A percentile compares a stretch with the other conserved stretches of the same genome.
Evolutionary conservation across 2,329 filamentous ascomycete species (phyloP).

Genomic region (Ophiostoma quercus): DNA sequence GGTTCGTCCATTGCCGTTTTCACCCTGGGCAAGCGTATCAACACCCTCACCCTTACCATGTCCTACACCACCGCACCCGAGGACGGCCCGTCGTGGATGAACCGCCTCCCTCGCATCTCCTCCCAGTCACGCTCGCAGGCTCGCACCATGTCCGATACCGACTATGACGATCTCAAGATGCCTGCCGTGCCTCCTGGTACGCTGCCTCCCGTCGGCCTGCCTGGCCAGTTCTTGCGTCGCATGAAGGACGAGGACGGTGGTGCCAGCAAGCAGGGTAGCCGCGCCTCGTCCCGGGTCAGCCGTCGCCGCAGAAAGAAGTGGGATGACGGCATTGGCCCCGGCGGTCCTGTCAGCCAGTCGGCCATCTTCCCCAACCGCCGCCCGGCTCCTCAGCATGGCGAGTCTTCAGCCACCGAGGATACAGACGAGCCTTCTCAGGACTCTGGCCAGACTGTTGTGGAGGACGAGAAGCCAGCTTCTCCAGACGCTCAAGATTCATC

Average conservation of each 20-base stretch:
- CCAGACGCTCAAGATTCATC: slow-evolving; percentile 15
- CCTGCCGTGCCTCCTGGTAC: slow-evolving; percentile 62
- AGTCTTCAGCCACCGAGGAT: slow-evolving; percentile 29
- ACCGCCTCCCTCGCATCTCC: slow-evolving; percentile 69
- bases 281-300: slow-evolving; percentile 56
- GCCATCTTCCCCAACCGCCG: slow-evolving; percentile 68
- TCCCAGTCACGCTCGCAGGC: slow-evolving; percentile 72
- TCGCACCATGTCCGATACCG: slow-evolving; percentile 74
- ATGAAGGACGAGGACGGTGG: slow-evolving; percentile 68
- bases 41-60: slow-evolving; percentile 89
- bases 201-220: slow-evolving; percentile 64
- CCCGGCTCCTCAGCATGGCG: slow-evolving; percentile 18
- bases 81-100: slow-evolving; percentile 91
- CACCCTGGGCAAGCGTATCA: slow-evolving; percentile 95
- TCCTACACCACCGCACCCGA: slow-evolving; percentile 90
- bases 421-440: slow-evolving; percentile 23
- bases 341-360: slow-evolving; percentile 83
- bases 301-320: slow-evolving; percentile 62
- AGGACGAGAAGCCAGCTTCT: slow-evolving; percentile 14
- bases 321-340: slow-evolving; percentile 68
- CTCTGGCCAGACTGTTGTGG: slow-evolving; percentile 18
- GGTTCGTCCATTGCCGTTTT: slow-evolving; percentile 98
- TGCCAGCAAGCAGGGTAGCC: slow-evolving; percentile 48
- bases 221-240: slow-evolving; percentile 73
- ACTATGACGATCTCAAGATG: slow-evolving; percentile 59